Evolutionary conservation across 176 grass and related monocot species (phyloP).

Genomic region (Paspalum notatum): DNA sequence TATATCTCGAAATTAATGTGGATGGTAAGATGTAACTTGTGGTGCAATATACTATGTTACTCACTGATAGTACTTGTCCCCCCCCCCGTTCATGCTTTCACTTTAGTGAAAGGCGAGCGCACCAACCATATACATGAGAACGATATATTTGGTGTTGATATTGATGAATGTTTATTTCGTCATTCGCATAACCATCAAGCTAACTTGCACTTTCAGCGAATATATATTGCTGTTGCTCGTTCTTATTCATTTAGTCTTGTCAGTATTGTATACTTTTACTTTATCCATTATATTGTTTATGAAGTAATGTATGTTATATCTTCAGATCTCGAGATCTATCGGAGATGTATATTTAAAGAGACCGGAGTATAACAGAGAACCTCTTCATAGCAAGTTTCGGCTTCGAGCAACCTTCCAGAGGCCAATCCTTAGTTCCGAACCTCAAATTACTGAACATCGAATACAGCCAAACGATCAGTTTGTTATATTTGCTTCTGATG

Average conservation of each 20-base stretch:
- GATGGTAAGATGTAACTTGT: conserved; percentile 39
- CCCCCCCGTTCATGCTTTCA: conserved; percentile 13
- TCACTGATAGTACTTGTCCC: conserved; percentile 18
- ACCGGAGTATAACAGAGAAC: conserved; percentile 77
- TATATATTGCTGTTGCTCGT: background rate
- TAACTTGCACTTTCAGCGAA: background rate
- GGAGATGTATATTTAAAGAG: conserved; percentile 89
- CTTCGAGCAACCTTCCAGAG: conserved; percentile 71
- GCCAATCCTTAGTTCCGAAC: conserved; percentile 82
- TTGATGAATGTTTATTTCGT: conserved; percentile 8
- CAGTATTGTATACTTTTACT: too few relatives aligned
- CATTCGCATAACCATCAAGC: background rate
- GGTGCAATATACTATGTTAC: background rate
- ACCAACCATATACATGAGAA: conserved; percentile 13
- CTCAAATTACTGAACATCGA: conserved; percentile 69
- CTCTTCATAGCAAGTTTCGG: conserved; percentile 74
- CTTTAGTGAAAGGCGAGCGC: conserved; percentile 27
- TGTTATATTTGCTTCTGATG: conserved; percentile 95
- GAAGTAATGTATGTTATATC: conserved; percentile 11
- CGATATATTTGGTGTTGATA: background rate
- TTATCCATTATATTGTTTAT: conserved; percentile 23
- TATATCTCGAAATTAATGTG: conserved; percentile 25
- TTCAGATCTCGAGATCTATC: conserved; percentile 90
- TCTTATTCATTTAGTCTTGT: background rate
- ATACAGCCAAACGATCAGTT: conserved; percentile 71